phyloP scores from a whole-genome alignment of 2,329 filamentous ascomycete species.

The Ophiostoma triangulosporum region DNA sequence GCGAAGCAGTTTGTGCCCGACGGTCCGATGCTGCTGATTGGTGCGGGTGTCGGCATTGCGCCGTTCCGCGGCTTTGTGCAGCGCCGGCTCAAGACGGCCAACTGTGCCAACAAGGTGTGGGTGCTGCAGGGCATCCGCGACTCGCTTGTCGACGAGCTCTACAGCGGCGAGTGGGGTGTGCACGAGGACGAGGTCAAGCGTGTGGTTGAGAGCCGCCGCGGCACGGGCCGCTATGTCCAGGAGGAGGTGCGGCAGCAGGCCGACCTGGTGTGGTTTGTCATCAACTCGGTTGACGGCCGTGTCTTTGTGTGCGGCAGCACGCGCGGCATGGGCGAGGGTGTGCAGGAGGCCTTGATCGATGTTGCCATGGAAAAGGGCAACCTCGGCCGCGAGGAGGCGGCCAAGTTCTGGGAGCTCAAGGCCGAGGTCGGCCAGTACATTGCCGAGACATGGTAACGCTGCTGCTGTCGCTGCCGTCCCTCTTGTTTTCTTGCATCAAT shows the following conservation, averaged over 20 bases:
- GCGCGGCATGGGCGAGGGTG: constrained; percentile 95
- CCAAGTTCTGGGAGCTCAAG: constrained; percentile 83
- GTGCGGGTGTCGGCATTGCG: constrained; percentile 90
- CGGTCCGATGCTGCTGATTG: constrained; percentile 94
- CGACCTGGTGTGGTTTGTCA: constrained; percentile 95
- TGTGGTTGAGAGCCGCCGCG: constrained; percentile 61
- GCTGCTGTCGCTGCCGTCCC: too few species aligned
- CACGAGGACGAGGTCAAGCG: constrained; percentile 79
- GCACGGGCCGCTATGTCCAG: constrained; percentile 84
- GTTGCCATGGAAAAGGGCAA: constrained; percentile 90
- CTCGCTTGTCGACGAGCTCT: constrained; percentile 86
- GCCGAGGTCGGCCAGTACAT: constrained; percentile 91
- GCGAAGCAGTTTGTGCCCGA: constrained; percentile 85
- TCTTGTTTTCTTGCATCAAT: background rate
- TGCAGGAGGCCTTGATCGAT: constrained; percentile 74
- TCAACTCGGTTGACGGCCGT: constrained; percentile 89
- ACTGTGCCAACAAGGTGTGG: constrained; percentile 97
- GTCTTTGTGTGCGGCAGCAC: constrained; percentile 94
- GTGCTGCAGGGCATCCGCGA: constrained; percentile 91
- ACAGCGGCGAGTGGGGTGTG: constrained; percentile 90
- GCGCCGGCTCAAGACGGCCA: constrained; percentile 81
- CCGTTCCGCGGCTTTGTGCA: constrained; percentile 97
- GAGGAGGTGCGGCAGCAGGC: constrained; percentile 86
- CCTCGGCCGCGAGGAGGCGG: constrained; percentile 66
- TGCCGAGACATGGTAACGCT: constrained; percentile 55